These are phyloP conservation scores for Rhodofomes roseus DNA, from an alignment of 1,284 basidiomycete genomes.

Conservation along the genomic window DNA sequence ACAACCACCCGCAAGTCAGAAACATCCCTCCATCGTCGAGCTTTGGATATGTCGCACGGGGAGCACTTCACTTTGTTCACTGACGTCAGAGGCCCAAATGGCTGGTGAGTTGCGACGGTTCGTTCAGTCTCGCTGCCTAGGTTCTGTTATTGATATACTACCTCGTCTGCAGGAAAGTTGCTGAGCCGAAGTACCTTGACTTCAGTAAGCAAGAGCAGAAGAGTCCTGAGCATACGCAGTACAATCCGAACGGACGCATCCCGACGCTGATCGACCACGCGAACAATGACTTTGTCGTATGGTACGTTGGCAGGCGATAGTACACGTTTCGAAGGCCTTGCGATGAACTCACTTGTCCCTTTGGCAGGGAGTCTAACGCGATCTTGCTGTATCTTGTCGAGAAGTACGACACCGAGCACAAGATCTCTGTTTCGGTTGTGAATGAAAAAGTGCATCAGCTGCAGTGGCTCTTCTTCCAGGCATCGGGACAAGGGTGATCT, in stretches of 20 bases:
- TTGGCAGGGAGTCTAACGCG: conserved; percentile 31
- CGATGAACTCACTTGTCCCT: neutral
- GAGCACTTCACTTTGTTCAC: conserved; percentile 24
- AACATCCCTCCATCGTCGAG: no score
- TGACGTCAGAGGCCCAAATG: conserved; percentile 15
- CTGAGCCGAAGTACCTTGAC: conserved; percentile 11
- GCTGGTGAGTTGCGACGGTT: conserved; percentile 3
- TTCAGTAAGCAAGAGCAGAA: conserved; percentile 1
- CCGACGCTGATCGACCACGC: conserved; percentile 33
- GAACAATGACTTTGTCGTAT: conserved; percentile 27
- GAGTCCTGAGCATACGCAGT: conserved; percentile 14
- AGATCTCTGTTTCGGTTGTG: conserved; percentile 21
- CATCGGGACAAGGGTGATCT: conserved; percentile 28
- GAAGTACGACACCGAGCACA: conserved; percentile 31
- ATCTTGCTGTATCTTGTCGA: conserved; percentile 31
- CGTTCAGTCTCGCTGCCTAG: no score
- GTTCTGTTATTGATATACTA: no score
- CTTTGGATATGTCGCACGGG: conserved; percentile 10
- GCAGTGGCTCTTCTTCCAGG: conserved; percentile 29
- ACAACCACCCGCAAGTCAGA: no score
- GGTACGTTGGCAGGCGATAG: conserved; percentile 3
- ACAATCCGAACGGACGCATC: conserved; percentile 32
- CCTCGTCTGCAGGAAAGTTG: conserved; percentile 25
- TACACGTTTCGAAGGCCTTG: no score
- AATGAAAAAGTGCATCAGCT: conserved; percentile 17